phyloP scores from a whole-genome alignment of 257 asterid species.

The Paraleonurus japonicus region DNA sequence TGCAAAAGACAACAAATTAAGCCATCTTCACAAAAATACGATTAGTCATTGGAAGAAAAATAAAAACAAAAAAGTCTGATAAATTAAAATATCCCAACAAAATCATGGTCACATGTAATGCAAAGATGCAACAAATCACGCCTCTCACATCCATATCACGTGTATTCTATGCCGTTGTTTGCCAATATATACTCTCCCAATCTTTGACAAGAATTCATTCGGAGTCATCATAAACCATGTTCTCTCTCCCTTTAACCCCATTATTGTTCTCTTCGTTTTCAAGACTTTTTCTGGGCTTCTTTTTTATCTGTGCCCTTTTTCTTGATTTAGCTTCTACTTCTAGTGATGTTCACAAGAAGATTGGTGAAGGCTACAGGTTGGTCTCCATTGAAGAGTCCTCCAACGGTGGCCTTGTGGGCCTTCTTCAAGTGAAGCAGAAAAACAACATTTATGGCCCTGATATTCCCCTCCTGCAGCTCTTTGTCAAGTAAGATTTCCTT shows the following conservation, averaged over 20 bases:
- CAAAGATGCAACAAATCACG: conserved; percentile 8
- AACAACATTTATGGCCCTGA: conserved; percentile 76
- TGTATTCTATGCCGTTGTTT: conserved; percentile 23
- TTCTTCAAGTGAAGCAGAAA: conserved; percentile 73
- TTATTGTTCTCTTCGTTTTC: background rate
- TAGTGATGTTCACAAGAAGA: conserved; percentile 35
- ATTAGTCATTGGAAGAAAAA: background rate
- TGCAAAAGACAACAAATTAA: conserved; percentile 33
- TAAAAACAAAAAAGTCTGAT: background rate
- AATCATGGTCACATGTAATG: conserved; percentile 38
- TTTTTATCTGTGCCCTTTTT: conserved; percentile 24
- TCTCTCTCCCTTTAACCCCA: conserved; percentile 20
- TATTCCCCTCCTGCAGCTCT: conserved; percentile 79
- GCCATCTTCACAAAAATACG: background rate
- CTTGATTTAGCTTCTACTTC: conserved; percentile 28
- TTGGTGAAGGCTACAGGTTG: conserved; percentile 80
- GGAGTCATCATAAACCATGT: conserved; percentile 13
- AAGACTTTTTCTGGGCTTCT: conserved; percentile 21
- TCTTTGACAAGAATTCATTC: background rate
- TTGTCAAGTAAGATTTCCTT: conserved; percentile 57
- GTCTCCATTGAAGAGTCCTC: conserved; percentile 64
- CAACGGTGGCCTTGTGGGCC: conserved; percentile 75
- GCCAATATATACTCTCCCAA: conserved; percentile 27
- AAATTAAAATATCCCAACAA: conserved; percentile 34
- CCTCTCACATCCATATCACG: conserved; percentile 35